Evolutionary conservation across 805 yeast species (phyloP).

Genomic region (Komagataella pastoris): DNA sequence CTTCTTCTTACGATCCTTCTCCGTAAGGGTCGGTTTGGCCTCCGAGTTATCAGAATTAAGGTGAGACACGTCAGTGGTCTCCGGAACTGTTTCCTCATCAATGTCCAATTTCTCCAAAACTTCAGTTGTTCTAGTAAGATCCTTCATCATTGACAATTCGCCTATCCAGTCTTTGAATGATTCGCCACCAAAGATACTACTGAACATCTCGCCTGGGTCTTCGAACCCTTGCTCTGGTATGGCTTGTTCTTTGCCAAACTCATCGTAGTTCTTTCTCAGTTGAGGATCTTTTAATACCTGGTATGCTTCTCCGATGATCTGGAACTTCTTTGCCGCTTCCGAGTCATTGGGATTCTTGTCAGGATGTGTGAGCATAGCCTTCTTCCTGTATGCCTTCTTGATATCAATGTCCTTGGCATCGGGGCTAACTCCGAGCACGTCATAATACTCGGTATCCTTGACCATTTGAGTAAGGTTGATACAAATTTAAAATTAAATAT

Average conservation of each 20-base stretch:
- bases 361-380: slow-evolving; percentile 85
- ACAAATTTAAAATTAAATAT: background rate
- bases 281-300: slow-evolving; percentile 68
- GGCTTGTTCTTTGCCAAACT: slow-evolving; percentile 69
- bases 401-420: slow-evolving; percentile 72
- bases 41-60: background rate
- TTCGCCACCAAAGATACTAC: slow-evolving; percentile 76
- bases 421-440: slow-evolving; percentile 51
- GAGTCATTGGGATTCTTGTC: slow-evolving; percentile 96
- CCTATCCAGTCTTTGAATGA: slow-evolving; percentile 72
- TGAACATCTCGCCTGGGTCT: slow-evolving; percentile 80
- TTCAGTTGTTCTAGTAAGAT: slow-evolving; percentile 42
- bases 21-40: background rate
- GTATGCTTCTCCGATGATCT: slow-evolving; percentile 59
- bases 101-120: slow-evolving; percentile 24
- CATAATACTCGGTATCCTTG: slow-evolving; percentile 80
- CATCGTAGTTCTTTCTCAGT: slow-evolving; percentile 64
- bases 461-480: slow-evolving; percentile 36
- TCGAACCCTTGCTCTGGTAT: slow-evolving; percentile 61
- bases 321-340: slow-evolving; percentile 77
- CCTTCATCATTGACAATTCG: slow-evolving; percentile 56
- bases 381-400: slow-evolving; percentile 86
- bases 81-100: background rate
- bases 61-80: background rate
- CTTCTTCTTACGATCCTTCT: slow-evolving; percentile 1